Percentiles rank a stretch among this genome's conserved stretches.
Conservation (phyloP, 2,329 filamentous ascomycete genomes). For the Pestalotiopsis sp. region DNA sequence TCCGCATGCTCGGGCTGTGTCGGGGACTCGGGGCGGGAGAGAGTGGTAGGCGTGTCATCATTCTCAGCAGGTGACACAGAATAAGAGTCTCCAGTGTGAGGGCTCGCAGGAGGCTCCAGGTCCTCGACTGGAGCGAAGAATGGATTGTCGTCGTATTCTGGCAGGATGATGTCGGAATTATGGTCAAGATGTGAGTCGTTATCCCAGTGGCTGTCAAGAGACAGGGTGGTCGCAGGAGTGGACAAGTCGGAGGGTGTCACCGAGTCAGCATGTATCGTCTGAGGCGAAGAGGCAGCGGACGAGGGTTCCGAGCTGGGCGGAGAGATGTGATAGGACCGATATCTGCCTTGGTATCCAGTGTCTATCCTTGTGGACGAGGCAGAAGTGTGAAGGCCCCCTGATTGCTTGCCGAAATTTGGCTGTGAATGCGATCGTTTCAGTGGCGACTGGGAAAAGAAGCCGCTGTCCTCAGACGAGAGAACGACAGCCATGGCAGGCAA, state of each 20-base stretch:
- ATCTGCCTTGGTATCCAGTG: conserved; percentile 47
- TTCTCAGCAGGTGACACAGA: conserved; percentile 57
- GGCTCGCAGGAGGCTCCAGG: conserved; percentile 54
- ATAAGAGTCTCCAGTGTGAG: conserved; percentile 52
- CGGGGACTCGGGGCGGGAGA: conserved; percentile 62
- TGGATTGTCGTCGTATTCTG: conserved; percentile 48
- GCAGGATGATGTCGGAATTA: conserved; percentile 50
- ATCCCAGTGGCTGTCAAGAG: conserved; percentile 60
- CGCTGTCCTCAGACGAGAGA: conserved; percentile 58
- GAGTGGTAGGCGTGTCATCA: conserved; percentile 51
- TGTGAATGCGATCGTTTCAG: conserved; percentile 65
- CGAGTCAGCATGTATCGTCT: conserved; percentile 52
- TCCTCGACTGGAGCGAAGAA: conserved; percentile 51
- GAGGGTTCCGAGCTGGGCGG: conserved; percentile 51
- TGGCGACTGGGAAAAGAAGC: conserved; percentile 56
- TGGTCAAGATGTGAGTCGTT: conserved; percentile 44
- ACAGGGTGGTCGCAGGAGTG: conserved; percentile 66
- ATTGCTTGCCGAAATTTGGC: conserved; percentile 52
- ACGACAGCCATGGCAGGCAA: conserved; percentile 54
- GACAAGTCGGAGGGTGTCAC: conserved; percentile 62
- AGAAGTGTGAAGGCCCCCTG: conserved; percentile 45
- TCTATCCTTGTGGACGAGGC: conserved; percentile 48
- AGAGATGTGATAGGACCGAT: conserved; percentile 36
- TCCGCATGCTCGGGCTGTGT: conserved; percentile 64
- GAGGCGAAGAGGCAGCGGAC: conserved; percentile 60